phyloP scores from a whole-genome alignment of 2,329 filamentous ascomycete species.

The Neonectria punicea region DNA sequence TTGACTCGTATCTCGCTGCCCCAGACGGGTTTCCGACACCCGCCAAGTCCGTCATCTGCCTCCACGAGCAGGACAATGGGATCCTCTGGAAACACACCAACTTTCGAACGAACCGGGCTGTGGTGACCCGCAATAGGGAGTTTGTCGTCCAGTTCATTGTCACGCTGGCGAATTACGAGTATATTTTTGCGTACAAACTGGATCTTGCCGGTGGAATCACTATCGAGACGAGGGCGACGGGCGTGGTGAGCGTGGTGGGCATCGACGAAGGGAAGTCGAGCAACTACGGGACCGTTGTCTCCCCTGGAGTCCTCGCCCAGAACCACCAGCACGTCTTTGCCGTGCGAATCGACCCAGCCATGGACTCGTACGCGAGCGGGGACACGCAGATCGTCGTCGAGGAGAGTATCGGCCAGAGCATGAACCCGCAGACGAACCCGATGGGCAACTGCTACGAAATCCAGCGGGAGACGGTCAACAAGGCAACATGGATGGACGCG shows the following conservation, averaged over 20 bases:
- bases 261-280: slow-evolving; percentile 65
- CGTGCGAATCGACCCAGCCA: slow-evolving; percentile 71
- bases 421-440: slow-evolving; percentile 66
- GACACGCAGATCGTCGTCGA: slow-evolving; percentile 61
- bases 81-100: slow-evolving; percentile 80
- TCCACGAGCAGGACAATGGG: slow-evolving; percentile 78
- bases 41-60: slow-evolving; percentile 70
- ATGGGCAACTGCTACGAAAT: slow-evolving; percentile 70
- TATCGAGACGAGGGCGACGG: slow-evolving; percentile 72
- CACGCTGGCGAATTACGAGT: slow-evolving; percentile 78
- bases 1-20: slow-evolving; percentile 66
- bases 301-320: slow-evolving; percentile 71
- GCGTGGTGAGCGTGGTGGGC: slow-evolving; percentile 70
- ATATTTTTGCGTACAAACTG: slow-evolving; percentile 64
- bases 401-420: slow-evolving; percentile 48
- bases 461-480: slow-evolving; percentile 56
- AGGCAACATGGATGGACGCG: slow-evolving; percentile 61
- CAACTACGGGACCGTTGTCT: slow-evolving; percentile 70
- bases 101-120: slow-evolving; percentile 70
- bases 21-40: slow-evolving; percentile 63
- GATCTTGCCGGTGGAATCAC: slow-evolving; percentile 70
- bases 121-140: slow-evolving; percentile 69
- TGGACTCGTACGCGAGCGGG: slow-evolving; percentile 60
- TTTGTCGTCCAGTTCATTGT: slow-evolving; percentile 76
- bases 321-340: slow-evolving; percentile 79